Conservation (phyloP, 2,329 filamentous ascomycete genomes). For the Aspergillus candidus region DNA sequence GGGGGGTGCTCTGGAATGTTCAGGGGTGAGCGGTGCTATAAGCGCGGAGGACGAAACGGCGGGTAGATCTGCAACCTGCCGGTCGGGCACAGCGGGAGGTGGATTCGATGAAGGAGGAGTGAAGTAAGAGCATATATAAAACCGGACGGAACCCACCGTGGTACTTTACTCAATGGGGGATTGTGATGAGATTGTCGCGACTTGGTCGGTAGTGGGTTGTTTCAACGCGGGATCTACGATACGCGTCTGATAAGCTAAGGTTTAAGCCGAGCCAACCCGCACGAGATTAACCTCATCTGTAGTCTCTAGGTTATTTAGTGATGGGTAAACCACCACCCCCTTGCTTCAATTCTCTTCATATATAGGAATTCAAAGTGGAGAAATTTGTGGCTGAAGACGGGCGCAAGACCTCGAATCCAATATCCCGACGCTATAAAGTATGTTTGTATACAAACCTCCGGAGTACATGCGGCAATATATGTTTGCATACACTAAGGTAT, state of each 20-base stretch:
- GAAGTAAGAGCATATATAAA: not conserved
- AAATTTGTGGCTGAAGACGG: no score
- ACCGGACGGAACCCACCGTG: not conserved
- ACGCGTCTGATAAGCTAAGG: not conserved
- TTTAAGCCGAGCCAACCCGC: not conserved
- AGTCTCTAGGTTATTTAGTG: no score
- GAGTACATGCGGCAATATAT: no score
- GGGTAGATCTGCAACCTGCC: not conserved
- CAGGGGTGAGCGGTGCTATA: conserved; percentile 7
- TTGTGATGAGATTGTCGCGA: not conserved
- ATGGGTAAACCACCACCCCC: no score
- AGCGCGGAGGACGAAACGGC: not conserved
- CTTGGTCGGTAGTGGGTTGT: not conserved
- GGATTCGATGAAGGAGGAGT: not conserved
- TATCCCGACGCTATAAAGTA: no score
- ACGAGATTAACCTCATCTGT: not conserved
- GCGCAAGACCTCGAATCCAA: no score
- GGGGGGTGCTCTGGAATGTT: conserved; percentile 19
- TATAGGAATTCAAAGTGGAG: no score
- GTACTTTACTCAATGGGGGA: no score
- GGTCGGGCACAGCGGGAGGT: no score
- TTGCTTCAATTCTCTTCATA: no score
- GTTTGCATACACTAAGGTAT: no score
- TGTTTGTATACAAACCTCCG: no score
- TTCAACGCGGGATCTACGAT: conserved; percentile 5